Evolutionary conservation across 257 asterid species (phyloP), one percentile per base, ranked within the genome.

Genomic region (Ilex aquifolium): DNA sequence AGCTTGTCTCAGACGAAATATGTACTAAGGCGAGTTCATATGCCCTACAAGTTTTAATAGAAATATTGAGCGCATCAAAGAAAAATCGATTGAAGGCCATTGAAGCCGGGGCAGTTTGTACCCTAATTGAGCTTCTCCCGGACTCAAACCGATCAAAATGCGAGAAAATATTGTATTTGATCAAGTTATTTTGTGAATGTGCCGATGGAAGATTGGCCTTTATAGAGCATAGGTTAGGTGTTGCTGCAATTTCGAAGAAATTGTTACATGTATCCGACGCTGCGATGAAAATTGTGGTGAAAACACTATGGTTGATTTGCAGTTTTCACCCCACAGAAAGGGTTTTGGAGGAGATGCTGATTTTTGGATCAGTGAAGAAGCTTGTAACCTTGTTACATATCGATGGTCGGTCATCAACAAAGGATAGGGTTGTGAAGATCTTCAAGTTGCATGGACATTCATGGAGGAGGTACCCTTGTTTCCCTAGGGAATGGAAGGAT

Each of bases 391-490:
- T 88, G 72, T 61, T 86, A 71, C 84, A 84, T 62, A 60, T 83
- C 1, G 29, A 15, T 49, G 72, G 76, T 51, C 85, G 83, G 5
- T 67, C 70, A 57, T 69, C 85, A 21, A 27, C 81, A 2, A 91
- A 73, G 72, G 88, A 76, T 10, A 81, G 85, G 77, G 91, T 74
- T 62, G 65, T 78, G 48, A 81, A 70, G 40, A 81, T 91, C 3
- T 65, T 91, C 81, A 86, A 84, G 74, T 3, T 79, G 73, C 98
- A 86, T 78, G 85, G 82, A 42, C 65, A 74, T 46, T 71, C 70
- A 64, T 91, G 98, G 98, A 76, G 76, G 79, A 66, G 79, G 7
- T 78, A 77, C 66, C 91, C 95, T n/a, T 91, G 98, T 76, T 86
- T 86, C 30, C 87, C 98, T 11, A 44, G 32, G 7, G 92, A 86